These are phyloP conservation scores for Trichosanthes cucumerina DNA, from an alignment of 306 rosid species.

Conservation along the genomic window DNA sequence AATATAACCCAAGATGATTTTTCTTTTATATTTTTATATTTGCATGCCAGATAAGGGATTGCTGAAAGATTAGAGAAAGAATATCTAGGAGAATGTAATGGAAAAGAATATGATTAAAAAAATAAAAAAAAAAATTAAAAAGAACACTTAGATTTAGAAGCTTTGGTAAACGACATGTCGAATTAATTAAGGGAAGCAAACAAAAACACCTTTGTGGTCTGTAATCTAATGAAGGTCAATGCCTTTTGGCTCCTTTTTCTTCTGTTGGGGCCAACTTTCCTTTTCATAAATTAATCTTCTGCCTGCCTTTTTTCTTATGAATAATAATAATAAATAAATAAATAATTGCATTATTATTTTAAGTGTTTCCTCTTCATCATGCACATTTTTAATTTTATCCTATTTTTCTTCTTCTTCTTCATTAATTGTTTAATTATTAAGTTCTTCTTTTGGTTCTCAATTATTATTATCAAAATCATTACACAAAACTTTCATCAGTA, in stretches of 20 bases:
- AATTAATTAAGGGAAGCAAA: conserved; percentile 34
- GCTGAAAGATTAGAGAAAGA: conserved; percentile 33
- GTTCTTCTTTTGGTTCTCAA: neutral
- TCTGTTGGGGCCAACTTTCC: neutral
- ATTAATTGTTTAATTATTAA: neutral
- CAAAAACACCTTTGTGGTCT: conserved; percentile 34
- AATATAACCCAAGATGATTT: neutral
- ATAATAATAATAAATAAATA: neutral
- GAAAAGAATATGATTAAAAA: neutral
- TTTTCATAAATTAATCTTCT: neutral
- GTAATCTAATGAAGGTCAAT: conserved; percentile 4
- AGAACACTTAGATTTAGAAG: conserved; percentile 21
- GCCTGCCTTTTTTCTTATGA: neutral
- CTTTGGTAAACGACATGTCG: conserved; percentile 15
- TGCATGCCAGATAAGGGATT: conserved; percentile 26
- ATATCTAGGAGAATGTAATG: conserved; percentile 30
- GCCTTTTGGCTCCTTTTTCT: neutral
- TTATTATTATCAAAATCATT: neutral
- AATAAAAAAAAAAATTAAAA: neutral
- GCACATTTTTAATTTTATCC: neutral
- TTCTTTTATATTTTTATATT: neutral
- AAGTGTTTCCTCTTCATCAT: neutral
- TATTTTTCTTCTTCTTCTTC: neutral
- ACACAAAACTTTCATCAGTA: neutral
- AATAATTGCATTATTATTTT: too few species aligned